Evolutionary conservation across 768 basidiomycete species (phyloP).

Genomic region (Rhodotorula kratochvilovae): DNA sequence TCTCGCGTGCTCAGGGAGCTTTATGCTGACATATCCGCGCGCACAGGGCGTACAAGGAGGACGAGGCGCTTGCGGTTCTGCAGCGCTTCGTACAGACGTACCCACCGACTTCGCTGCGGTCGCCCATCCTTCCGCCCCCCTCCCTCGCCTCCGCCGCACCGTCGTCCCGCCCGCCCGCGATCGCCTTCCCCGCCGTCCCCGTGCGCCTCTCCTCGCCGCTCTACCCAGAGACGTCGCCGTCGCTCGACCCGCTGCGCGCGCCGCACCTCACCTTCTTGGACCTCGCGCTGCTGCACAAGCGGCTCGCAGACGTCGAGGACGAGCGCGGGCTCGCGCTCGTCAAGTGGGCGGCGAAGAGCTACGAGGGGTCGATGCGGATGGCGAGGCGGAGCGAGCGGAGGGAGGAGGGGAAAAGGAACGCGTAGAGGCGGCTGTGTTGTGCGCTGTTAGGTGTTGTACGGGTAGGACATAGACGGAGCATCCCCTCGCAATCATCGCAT

Average conservation of each 20-base stretch:
- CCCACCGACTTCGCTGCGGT: conserved; percentile 9
- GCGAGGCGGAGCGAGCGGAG: conserved; percentile 15
- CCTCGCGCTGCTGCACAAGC: conserved; percentile 27
- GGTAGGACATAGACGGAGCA: not conserved
- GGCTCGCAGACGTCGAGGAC: conserved; percentile 27
- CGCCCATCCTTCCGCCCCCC: not conserved
- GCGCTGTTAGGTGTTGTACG: not conserved
- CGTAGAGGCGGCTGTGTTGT: not conserved
- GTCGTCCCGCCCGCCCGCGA: not conserved
- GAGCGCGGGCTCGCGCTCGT: conserved; percentile 10
- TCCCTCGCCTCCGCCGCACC: not conserved
- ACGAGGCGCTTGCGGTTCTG: conserved; percentile 34
- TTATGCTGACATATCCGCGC: not conserved
- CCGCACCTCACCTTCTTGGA: conserved; percentile 27
- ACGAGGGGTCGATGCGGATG: conserved; percentile 13
- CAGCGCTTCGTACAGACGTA: conserved; percentile 31
- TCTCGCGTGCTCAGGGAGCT: not conserved
- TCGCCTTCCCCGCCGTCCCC: not conserved
- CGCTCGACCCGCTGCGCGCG: conserved; percentile 8
- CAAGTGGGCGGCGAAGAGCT: conserved; percentile 19
- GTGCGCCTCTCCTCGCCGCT: conserved; percentile 18
- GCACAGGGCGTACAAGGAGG: conserved; percentile 13
- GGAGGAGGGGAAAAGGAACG: not conserved
- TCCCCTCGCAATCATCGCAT: not conserved
- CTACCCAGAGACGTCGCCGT: conserved; percentile 32